These are phyloP conservation scores for Aspergillus eucalypticola DNA, from an alignment of 2,329 filamentous ascomycete species.

Conservation along the genomic window DNA sequence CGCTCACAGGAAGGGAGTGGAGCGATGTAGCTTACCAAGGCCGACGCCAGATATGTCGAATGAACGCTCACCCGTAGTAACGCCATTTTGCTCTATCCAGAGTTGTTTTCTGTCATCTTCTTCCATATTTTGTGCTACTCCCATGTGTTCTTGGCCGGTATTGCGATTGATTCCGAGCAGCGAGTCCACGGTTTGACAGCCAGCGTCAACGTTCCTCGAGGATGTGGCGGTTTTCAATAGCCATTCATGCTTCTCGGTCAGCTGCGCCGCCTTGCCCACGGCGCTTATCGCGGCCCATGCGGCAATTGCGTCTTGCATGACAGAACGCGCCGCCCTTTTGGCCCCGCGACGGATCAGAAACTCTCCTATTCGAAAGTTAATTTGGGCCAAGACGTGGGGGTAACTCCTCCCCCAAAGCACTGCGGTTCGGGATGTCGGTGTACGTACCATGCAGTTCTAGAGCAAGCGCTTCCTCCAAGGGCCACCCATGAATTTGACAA, in stretches of 20 bases:
- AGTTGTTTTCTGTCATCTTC: slow-evolving; percentile 44
- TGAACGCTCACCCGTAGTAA: slow-evolving; percentile 39
- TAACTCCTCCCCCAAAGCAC: not conserved
- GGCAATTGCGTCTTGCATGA: slow-evolving; percentile 59
- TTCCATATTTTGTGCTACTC: slow-evolving; percentile 34
- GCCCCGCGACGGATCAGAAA: slow-evolving; percentile 59
- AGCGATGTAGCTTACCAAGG: slow-evolving; percentile 30
- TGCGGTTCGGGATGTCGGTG: not conserved
- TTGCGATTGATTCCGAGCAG: slow-evolving; percentile 43
- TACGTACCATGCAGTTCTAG: slow-evolving; percentile 59
- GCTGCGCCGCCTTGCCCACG: slow-evolving; percentile 58
- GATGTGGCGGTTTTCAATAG: slow-evolving; percentile 58
- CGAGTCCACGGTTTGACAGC: slow-evolving; percentile 59
- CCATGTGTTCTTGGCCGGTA: slow-evolving; percentile 32
- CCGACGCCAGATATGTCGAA: slow-evolving; percentile 46
- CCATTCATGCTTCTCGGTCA: slow-evolving; percentile 61
- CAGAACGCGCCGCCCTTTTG: slow-evolving; percentile 58
- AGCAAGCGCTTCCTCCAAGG: slow-evolving; percentile 60
- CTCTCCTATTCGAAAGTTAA: slow-evolving; percentile 39
- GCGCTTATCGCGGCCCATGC: slow-evolving; percentile 61
- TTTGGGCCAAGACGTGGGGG: not conserved
- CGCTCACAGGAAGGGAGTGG: not conserved
- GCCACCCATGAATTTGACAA: slow-evolving; percentile 58
- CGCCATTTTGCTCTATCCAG: slow-evolving; percentile 46
- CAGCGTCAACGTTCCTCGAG: slow-evolving; percentile 54